Percentiles rank a stretch among this genome's conserved stretches.
These are phyloP conservation scores for Penicillium pancosmium DNA, from an alignment of 495 filamentous ascomycete genomes.

Conservation along the genomic window DNA sequence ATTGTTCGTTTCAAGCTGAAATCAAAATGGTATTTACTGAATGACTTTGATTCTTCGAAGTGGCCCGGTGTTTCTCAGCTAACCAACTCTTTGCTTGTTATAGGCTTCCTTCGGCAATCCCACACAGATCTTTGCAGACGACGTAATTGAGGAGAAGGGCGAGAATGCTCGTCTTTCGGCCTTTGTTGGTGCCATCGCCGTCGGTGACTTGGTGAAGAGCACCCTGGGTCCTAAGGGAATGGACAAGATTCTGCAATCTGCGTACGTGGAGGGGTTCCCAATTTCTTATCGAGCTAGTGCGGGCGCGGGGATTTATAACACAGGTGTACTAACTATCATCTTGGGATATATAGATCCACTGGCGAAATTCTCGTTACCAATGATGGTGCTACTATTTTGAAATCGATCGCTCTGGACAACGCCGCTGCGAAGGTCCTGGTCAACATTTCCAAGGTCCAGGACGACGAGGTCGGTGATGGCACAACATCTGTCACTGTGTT, in stretches of 20 bases:
- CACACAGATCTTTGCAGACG: conserved; percentile 97
- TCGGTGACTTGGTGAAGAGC: conserved; percentile 95
- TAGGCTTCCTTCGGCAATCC: conserved; percentile 71
- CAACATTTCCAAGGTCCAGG: conserved; percentile 99
- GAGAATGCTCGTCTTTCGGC: conserved; percentile 98
- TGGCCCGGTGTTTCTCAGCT: conserved; percentile 1
- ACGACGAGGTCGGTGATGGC: conserved; percentile 97
- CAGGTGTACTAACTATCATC: conserved; percentile 19
- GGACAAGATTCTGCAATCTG: conserved; percentile 99
- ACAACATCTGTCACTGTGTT: conserved; percentile 92
- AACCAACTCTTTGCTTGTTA: conserved; percentile 2
- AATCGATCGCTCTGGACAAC: conserved; percentile 98
- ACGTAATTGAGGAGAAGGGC: conserved; percentile 96
- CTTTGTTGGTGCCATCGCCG: conserved; percentile 96
- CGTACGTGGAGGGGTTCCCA: conserved; percentile 57
- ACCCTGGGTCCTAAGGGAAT: conserved; percentile 97
- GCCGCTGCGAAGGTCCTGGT: conserved; percentile 93
- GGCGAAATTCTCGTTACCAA: conserved; percentile 98
- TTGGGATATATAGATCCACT: conserved; percentile 66
- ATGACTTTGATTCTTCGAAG: neutral
- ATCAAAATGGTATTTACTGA: conserved; percentile 39
- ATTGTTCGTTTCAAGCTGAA: conserved; percentile 26
- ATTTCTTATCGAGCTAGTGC: conserved; percentile 5
- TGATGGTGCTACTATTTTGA: conserved; percentile 96
- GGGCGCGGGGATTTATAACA: conserved; percentile 1